Conservation (phyloP, 441 rosid genomes). For the Melastoma candidum region DNA sequence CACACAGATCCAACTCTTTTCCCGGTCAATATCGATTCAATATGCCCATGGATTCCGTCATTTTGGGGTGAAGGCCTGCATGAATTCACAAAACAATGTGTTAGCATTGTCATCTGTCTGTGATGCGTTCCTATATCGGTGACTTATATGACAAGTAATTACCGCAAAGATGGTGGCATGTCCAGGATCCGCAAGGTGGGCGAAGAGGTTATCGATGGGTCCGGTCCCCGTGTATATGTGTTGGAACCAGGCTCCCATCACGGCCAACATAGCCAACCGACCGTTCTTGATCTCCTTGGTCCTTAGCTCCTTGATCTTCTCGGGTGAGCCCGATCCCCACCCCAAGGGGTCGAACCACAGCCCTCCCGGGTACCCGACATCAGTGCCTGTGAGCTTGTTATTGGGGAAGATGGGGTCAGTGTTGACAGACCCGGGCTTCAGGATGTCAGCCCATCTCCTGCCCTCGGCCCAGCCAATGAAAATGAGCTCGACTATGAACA, state of each 20-base stretch:
- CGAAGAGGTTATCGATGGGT: conserved; percentile 90
- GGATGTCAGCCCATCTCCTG: conserved; percentile 88
- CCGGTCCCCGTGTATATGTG: conserved; percentile 94
- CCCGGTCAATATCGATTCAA: too few species aligned
- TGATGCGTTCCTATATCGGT: too few species aligned
- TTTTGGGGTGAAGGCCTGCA: conserved; percentile 85
- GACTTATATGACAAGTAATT: conserved; percentile 17
- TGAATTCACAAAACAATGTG: conserved; percentile 1
- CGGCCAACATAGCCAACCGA: conserved; percentile 93
- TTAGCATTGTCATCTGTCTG: neutral
- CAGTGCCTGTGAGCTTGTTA: conserved; percentile 92
- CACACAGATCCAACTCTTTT: too few species aligned
- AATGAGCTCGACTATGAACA: conserved; percentile 65
- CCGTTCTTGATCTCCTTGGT: conserved; percentile 95
- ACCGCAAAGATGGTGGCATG: conserved; percentile 90
- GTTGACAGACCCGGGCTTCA: conserved; percentile 90
- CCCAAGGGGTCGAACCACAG: conserved; percentile 97
- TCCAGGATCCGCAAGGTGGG: conserved; percentile 97
- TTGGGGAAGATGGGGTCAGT: conserved; percentile 95
- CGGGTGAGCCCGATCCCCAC: conserved; percentile 78
- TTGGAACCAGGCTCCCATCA: conserved; percentile 99
- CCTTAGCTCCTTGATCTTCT: conserved; percentile 76
- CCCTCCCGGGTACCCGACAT: conserved; percentile 96
- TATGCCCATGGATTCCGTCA: conserved; percentile 20
- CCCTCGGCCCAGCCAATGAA: conserved; percentile 98